Conservation (phyloP, 2,329 filamentous ascomycete genomes). For the Pseudogymnoascus sp. region DNA sequence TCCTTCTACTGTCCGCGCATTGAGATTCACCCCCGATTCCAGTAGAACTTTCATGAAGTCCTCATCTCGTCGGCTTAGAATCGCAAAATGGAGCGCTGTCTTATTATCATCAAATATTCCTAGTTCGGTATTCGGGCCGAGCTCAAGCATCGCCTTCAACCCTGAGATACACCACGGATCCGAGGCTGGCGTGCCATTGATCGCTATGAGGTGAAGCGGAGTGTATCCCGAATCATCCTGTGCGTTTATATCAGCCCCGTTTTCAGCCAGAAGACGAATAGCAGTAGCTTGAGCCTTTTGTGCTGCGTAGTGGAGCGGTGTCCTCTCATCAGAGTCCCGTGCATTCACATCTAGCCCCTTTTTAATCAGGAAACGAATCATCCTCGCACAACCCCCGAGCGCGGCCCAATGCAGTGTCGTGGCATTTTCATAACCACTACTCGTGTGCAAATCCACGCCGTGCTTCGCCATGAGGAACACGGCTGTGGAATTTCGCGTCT, state of each 20-base stretch:
- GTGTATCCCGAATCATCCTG: neutral
- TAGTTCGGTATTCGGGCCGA: neutral
- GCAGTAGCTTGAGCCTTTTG: neutral
- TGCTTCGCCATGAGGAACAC: neutral
- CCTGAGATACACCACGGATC: neutral
- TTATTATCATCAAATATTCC: neutral
- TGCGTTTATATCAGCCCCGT: neutral
- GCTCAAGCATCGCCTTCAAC: neutral
- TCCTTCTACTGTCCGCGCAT: neutral
- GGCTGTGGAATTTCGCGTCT: neutral
- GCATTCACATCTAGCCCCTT: neutral
- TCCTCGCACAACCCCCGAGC: neutral
- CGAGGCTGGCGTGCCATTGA: neutral
- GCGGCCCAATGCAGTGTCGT: neutral
- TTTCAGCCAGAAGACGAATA: neutral
- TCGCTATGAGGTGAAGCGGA: neutral
- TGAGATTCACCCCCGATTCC: neutral
- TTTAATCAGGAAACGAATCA: neutral
- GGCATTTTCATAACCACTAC: neutral
- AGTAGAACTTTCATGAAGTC: neutral
- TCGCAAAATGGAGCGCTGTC: neutral
- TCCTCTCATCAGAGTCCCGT: neutral
- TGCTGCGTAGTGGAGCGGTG: neutral
- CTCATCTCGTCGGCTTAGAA: neutral
- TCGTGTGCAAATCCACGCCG: neutral